Evolutionary conservation across 1,284 basidiomycete genomes (phyloP), one percentile per base, ranked within the genome.

Genomic region (Sanghuangporus sanghuang): DNA sequence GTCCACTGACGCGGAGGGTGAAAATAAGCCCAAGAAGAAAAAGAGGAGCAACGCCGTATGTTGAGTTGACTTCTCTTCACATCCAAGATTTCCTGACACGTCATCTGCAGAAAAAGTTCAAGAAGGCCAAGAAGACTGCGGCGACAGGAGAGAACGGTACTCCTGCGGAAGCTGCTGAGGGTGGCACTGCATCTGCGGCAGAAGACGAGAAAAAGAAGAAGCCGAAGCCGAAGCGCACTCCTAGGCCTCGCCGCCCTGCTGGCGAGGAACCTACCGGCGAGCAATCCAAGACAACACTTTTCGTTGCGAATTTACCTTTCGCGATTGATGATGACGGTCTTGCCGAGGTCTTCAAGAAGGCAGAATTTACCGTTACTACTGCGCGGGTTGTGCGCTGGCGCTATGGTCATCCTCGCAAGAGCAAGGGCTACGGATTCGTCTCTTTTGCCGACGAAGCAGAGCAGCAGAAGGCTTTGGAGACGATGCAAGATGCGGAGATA

Each of bases 241-340:
- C 81, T 56, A 86, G 85, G 62, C 72, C 81, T 57, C 75, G 78
- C 61, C 90, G 89, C 69, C 81, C 87, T 44, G 82, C 81, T 39
- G 90, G 89, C 63, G 87, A 91, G 75, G 87, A 89, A 64, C 90
- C 92, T 39, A 79, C 79, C 64, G 92, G 92, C 69, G 89, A 91
- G 72, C 89, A 85, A 44, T 91, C 88, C 72, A 88, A 92, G 84
- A 91, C 82, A 67, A 87, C 93, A 75, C 80, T 97, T 68, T 97
- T 97, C 71, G 95, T 97, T 67, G 94, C 94, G 76, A 97, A 97
- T 81, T 91, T 97, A 63, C 91, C 93, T 44, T 97, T 96, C 85
- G 87, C 79, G 73, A 84, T 96, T 67, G 92, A 93, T 65, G 94
- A 97, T 71, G 87, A 82, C 42, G 86, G 79, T 60, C 86, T 96